Evolutionary conservation across 2,329 filamentous ascomycete genomes (phyloP), one percentile per base, ranked within the genome.

Genomic region (Scedosporium boydii): DNA sequence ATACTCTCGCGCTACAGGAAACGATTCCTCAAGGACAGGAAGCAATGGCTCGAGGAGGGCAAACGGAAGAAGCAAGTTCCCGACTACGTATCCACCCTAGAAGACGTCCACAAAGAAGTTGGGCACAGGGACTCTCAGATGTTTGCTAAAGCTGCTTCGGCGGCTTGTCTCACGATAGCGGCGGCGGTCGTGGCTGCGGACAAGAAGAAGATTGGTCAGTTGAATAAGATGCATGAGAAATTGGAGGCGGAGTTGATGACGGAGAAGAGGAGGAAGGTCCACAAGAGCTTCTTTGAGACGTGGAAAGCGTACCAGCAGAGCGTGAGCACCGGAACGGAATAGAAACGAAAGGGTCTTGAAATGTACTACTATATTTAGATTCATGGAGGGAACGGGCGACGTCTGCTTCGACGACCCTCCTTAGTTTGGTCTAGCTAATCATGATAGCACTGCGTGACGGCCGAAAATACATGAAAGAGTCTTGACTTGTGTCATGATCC

Each of bases 131-230:
- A 83, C 65, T 84, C 90, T 0, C 88, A 89, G 66, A 79, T 86
- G 2, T 91, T 95, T 72, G 85, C 86, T 21, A 85, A 84, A 68
- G 87, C 89, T 0, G 91, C 88, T 64, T 96, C 91, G 67, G 85
- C 83, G 1, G 86, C 88, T 1, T 88, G 87, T 69, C 74, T 91
- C 60, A 80, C 90, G 59, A 74, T 91, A 3, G 85, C 83, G 4
- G 87, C 85, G 59, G 79, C 84, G 41, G 72, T 91, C 63, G 80
- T 86, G 63, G 77, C 77, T 2, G 74, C 77, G 3, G 80, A 87
- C 62, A 81, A 80, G 70, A 75, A 79, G 53, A 76, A 78, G 26
- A 78, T 89, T 41, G 84, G 86, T 48, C 80, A 77, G 63, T 76
- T 89, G 18, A 91, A 61, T 14, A 55, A 41, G 59, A 55, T 92